A percentile compares a stretch with the other conserved stretches of the same genome.
These are phyloP conservation scores for Rhodosporidiobolus sp. DNA, from an alignment of 768 basidiomycete genomes.

Conservation along the genomic window DNA sequence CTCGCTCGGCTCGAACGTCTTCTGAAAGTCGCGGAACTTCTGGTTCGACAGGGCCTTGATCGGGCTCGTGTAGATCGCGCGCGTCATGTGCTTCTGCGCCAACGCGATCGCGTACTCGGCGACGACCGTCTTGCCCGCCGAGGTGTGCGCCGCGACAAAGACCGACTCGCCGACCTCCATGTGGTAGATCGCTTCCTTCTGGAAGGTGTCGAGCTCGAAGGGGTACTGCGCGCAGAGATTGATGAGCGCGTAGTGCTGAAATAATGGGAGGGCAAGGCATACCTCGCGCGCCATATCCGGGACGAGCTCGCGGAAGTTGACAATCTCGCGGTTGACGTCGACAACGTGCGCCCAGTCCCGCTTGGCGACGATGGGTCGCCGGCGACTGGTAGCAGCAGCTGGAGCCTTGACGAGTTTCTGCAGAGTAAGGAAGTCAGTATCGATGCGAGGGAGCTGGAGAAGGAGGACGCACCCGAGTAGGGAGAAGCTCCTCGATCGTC, in stretches of 20 bases:
- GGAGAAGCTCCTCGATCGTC: conserved; percentile 78
- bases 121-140: conserved; percentile 98
- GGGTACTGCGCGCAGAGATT: conserved; percentile 65
- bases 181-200: conserved; percentile 97
- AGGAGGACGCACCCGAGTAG: conserved; percentile 48
- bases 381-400: conserved; percentile 21
- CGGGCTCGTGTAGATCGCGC: conserved; percentile 97
- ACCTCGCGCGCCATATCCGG: conserved; percentile 96
- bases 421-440: conserved; percentile 54
- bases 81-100: conserved; percentile 98
- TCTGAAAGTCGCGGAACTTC: conserved; percentile 97
- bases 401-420: conserved; percentile 40
- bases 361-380: conserved; percentile 60
- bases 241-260: background rate
- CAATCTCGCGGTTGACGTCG: conserved; percentile 82
- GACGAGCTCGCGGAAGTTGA: conserved; percentile 85
- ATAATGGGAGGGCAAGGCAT: conserved; percentile 12
- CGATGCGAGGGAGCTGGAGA: conserved; percentile 47
- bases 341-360: conserved; percentile 98
- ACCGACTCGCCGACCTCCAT: conserved; percentile 96
- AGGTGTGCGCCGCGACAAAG: conserved; percentile 99
- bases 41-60: conserved; percentile 99
- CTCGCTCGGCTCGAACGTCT: conserved; percentile 82
- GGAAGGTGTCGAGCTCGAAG: conserved; percentile 97
- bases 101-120: conserved; percentile 98